Percentiles rank a stretch among this genome's conserved stretches.
These are phyloP conservation scores for Ambrosia hybrid DNA, from an alignment of 140 eudicot species.

Conservation along the genomic window DNA sequence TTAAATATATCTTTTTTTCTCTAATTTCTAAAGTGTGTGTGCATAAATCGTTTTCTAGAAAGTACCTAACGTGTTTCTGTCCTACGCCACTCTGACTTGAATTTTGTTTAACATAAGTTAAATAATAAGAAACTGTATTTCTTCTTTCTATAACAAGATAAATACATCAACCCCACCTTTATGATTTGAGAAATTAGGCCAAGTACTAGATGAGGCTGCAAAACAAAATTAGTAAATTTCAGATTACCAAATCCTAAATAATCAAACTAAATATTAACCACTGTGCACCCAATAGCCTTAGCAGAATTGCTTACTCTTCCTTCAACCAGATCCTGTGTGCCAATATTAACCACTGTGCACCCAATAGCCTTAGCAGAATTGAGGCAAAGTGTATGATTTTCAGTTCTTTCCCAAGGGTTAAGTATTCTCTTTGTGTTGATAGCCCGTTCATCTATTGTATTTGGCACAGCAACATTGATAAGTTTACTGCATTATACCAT, in stretches of 20 bases:
- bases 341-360: slow-evolving; percentile 93
- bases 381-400: slow-evolving; percentile 91
- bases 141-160: slow-evolving; percentile 16
- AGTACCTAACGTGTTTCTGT: not conserved
- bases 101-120: too few relatives aligned
- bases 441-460: slow-evolving; percentile 71
- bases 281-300: too few relatives aligned
- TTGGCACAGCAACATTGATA: slow-evolving; percentile 73
- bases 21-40: slow-evolving; percentile 5
- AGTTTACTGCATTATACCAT: slow-evolving; percentile 62
- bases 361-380: slow-evolving; percentile 99
- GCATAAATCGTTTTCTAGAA: not conserved
- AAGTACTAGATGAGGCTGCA: slow-evolving; percentile 96
- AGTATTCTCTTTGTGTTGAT: slow-evolving; percentile 60
- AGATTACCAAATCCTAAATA: slow-evolving; percentile 4
- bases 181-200: slow-evolving; percentile 92
- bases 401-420: slow-evolving; percentile 81
- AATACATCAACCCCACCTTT: slow-evolving; percentile 51
- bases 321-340: slow-evolving; percentile 81
- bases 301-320: slow-evolving; percentile 67
- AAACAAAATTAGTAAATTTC: not conserved
- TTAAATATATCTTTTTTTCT: not conserved
- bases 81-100: too few relatives aligned
- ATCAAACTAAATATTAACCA: slow-evolving; percentile 5
- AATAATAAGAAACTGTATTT: not conserved